Percentiles rank a stretch among this genome's conserved stretches.
Conservation (phyloP, 2,329 filamentous ascomycete species). For the Leptodontidium sp. region DNA sequence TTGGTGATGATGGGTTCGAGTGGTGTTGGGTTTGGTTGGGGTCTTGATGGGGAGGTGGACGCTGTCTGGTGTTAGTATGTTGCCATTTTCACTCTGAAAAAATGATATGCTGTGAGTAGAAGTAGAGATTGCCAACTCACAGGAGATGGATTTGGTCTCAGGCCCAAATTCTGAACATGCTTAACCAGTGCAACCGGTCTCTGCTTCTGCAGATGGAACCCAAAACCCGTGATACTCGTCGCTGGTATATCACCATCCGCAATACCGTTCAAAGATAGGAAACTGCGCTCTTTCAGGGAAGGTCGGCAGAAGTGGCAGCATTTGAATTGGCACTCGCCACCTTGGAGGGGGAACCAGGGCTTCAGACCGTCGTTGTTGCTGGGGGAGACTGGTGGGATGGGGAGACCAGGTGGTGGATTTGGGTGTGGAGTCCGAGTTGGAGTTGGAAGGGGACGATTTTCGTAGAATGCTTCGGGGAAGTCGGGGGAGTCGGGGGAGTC, state of each 20-base stretch:
- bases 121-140: constrained; percentile 23
- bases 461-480: constrained; percentile 15
- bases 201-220: constrained; percentile 55
- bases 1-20: background rate
- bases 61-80: background rate
- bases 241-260: constrained; percentile 58
- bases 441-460: background rate
- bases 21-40: background rate
- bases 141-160: constrained; percentile 37
- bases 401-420: constrained; percentile 18
- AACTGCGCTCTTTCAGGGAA: constrained; percentile 53
- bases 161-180: constrained; percentile 41
- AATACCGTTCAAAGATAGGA: constrained; percentile 59
- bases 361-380: constrained; percentile 24
- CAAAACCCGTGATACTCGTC: constrained; percentile 59
- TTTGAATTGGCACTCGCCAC: constrained; percentile 58
- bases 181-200: constrained; percentile 50
- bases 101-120: background rate
- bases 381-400: background rate
- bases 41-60: background rate
- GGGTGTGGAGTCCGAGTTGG: background rate
- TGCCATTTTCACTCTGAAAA: background rate
- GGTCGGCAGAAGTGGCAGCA: constrained; percentile 60
- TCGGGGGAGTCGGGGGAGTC: background rate
- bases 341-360: constrained; percentile 50